phyloP scores from a whole-genome alignment of 2,329 filamentous ascomycete species.

The Talaromyces albobiverticillius region DNA sequence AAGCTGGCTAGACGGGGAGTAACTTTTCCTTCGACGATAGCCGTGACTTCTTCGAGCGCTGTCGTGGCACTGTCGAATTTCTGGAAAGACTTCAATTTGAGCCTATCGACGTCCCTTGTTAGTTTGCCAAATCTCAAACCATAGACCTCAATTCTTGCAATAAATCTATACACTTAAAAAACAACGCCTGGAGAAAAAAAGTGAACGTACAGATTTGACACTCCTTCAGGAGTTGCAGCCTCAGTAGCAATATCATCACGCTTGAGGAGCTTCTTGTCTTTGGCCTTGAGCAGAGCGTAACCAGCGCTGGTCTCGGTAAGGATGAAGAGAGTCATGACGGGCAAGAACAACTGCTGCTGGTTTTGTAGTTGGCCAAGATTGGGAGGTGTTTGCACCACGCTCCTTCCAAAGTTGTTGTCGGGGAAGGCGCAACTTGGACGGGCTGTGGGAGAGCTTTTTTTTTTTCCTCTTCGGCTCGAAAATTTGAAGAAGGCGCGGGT shows the following conservation, averaged over 20 bases:
- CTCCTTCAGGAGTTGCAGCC: conserved; percentile 74
- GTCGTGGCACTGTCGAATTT: conserved; percentile 94
- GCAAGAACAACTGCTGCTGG: conserved; percentile 29
- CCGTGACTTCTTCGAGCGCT: conserved; percentile 85
- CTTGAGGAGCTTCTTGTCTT: conserved; percentile 97
- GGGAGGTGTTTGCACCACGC: conserved; percentile 2
- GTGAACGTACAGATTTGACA: conserved; percentile 74
- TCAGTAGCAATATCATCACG: conserved; percentile 74
- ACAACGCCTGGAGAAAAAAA: not conserved
- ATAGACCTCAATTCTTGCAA: not conserved
- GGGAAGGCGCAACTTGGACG: conserved; percentile 22
- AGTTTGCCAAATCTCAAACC: conserved; percentile 14
- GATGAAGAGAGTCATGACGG: conserved; percentile 82
- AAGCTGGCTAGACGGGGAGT: conserved; percentile 79
- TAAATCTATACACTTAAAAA: not conserved
- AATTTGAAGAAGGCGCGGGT: conserved; percentile 14
- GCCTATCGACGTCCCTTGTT: conserved; percentile 46
- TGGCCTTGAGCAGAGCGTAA: conserved; percentile 97
- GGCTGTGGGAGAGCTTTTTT: conserved; percentile 27
- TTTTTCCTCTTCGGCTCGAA: conserved; percentile 17
- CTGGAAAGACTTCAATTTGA: conserved; percentile 95
- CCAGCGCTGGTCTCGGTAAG: conserved; percentile 92
- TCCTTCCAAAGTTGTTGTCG: conserved; percentile 20
- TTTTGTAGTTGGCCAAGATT: conserved; percentile 17
- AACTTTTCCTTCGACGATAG: conserved; percentile 90